Percentiles rank a stretch among this genome's conserved stretches.
Conservation (phyloP, 495 filamentous ascomycete genomes). For the Penicillium longicatenatum region DNA sequence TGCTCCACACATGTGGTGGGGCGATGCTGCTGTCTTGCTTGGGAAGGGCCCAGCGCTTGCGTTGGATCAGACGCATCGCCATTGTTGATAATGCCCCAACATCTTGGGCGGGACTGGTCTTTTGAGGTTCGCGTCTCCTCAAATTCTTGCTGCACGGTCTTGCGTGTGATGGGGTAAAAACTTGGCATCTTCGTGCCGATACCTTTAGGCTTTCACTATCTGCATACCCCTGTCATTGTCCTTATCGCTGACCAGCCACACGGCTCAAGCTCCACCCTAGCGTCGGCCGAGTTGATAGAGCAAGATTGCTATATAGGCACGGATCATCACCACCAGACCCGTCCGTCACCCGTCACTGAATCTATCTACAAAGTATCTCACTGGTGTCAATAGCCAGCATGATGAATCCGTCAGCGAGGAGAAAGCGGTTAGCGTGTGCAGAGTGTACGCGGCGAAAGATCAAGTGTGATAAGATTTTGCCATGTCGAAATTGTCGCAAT, state of each 20-base stretch:
- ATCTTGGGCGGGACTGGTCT: background rate
- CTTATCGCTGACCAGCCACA: background rate
- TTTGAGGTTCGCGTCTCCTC: background rate
- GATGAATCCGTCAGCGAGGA: background rate
- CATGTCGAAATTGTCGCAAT: constrained; percentile 31
- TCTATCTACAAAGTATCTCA: no score
- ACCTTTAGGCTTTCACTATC: no score
- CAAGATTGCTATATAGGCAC: background rate
- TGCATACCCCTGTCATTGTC: no score
- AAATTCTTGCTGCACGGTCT: no score
- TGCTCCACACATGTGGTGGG: constrained; percentile 51
- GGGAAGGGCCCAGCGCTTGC: constrained; percentile 46
- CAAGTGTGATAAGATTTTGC: constrained; percentile 30
- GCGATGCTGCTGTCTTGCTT: constrained; percentile 51
- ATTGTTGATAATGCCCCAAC: background rate
- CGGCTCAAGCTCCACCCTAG: background rate
- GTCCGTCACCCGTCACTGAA: background rate
- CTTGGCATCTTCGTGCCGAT: no score
- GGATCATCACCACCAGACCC: background rate
- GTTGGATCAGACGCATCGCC: background rate
- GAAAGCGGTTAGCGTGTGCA: constrained; percentile 18
- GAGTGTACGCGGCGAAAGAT: constrained; percentile 23
- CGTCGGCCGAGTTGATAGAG: background rate
- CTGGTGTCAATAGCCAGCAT: background rate
- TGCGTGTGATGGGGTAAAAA: no score